A percentile compares a stretch with the other conserved stretches of the same genome.
Conservation (phyloP, 139 green algal species). For the Chlamydomonas incerta region DNA sequence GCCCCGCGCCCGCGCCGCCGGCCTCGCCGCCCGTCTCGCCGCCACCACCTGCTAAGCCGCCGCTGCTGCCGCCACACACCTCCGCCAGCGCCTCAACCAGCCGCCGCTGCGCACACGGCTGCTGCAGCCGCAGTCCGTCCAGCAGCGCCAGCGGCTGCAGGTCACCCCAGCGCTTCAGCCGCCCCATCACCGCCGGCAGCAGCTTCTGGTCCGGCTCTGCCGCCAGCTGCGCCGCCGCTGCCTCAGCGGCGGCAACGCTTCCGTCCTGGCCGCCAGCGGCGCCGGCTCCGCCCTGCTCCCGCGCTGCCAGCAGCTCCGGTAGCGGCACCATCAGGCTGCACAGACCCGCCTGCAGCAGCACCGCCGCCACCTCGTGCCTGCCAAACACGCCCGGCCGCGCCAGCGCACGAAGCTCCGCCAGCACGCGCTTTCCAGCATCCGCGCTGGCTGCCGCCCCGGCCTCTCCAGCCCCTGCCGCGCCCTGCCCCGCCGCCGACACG, state of each 20-base stretch:
- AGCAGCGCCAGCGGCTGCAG: conserved; percentile 34
- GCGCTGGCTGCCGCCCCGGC: neutral
- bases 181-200: neutral
- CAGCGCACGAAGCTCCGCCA: neutral
- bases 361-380: neutral
- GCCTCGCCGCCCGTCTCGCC: neutral
- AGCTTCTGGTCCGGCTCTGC: neutral
- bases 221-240: neutral
- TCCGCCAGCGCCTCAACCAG: conserved; percentile 19
- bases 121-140: conserved; percentile 3
- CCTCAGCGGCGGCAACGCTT: neutral
- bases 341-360: conserved; percentile 9
- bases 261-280: neutral
- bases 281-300: neutral
- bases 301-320: neutral
- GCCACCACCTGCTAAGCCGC: neutral
- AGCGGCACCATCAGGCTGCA: neutral
- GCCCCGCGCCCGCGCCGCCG: neutral
- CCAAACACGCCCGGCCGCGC: neutral
- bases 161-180: conserved; percentile 38
- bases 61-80: neutral
- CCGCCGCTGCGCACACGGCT: conserved; percentile 17
- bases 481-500: conserved; percentile 5
- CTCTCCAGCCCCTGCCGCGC: neutral
- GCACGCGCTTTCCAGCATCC: neutral